These are phyloP conservation scores for Saururus chinensis DNA, from an alignment of 164 flowering plant genomes.

Conservation along the genomic window DNA sequence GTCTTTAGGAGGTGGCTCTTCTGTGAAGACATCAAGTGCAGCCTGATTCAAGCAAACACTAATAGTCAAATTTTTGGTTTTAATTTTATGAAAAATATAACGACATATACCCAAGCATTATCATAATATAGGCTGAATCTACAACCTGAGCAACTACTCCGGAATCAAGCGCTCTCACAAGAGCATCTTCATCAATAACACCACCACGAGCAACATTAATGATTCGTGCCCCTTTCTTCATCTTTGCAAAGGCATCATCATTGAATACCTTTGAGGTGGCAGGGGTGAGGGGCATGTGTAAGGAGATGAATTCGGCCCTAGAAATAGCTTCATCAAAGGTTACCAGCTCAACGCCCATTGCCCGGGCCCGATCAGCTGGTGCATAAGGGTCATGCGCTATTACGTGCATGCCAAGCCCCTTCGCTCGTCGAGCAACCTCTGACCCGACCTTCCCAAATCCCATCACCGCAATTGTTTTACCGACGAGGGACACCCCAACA, in stretches of 20 bases:
- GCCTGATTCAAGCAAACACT: conserved; percentile 33
- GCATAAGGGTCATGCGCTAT: conserved; percentile 88
- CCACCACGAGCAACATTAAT: conserved; percentile 92
- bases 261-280: conserved; percentile 67
- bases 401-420: conserved; percentile 84
- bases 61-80: not conserved
- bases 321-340: conserved; percentile 64
- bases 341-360: conserved; percentile 80
- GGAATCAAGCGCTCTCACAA: conserved; percentile 65
- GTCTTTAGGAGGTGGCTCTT: conserved; percentile 65
- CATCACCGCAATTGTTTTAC: conserved; percentile 75
- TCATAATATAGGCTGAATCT: not conserved
- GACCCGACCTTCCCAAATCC: conserved; percentile 92
- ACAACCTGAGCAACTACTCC: conserved; percentile 78
- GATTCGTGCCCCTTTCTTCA: conserved; percentile 80
- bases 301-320: conserved; percentile 71
- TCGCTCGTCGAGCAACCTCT: conserved; percentile 81
- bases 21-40: conserved; percentile 82
- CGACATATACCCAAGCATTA: not conserved
- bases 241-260: conserved; percentile 70
- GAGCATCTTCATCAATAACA: conserved; percentile 81
- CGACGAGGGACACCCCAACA: conserved; percentile 85
- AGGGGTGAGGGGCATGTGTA: conserved; percentile 86
- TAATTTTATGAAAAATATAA: not conserved
- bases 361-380: conserved; percentile 85